These are phyloP conservation scores for Sarocladium brachiariae DNA, from an alignment of 2,329 filamentous ascomycete species.

Conservation along the genomic window DNA sequence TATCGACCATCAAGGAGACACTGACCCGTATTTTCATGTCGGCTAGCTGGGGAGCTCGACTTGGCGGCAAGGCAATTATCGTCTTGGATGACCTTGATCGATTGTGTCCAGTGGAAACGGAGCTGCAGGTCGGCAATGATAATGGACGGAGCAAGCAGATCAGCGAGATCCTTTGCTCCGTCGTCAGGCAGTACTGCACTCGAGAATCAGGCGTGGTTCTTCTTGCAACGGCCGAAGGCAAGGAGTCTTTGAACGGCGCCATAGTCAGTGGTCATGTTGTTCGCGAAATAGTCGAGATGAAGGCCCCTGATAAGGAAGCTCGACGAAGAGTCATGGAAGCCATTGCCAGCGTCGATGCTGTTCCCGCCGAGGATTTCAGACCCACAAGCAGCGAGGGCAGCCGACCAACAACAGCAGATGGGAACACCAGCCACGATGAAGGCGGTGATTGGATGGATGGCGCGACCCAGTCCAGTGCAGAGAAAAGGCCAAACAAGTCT, in stretches of 20 bases:
- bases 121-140: conserved; percentile 87
- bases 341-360: conserved; percentile 54
- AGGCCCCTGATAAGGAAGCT: conserved; percentile 88
- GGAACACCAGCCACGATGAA: conserved; percentile 43
- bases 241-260: conserved; percentile 85
- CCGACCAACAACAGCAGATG: conserved; percentile 50
- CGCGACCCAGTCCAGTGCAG: conserved; percentile 48
- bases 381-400: conserved; percentile 37
- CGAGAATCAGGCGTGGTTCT: conserved; percentile 76
- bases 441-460: conserved; percentile 68
- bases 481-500: conserved; percentile 24
- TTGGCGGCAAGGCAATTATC: conserved; percentile 77
- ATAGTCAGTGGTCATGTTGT: conserved; percentile 89
- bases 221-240: conserved; percentile 84
- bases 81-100: conserved; percentile 91
- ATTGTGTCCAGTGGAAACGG: conserved; percentile 87
- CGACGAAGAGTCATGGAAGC: conserved; percentile 77
- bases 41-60: conserved; percentile 83
- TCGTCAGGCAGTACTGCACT: conserved; percentile 78
- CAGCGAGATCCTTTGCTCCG: conserved; percentile 78
- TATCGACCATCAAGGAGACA: conserved; percentile 86
- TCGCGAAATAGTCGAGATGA: conserved; percentile 81
- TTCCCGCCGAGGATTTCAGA: conserved; percentile 26
- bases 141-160: conserved; percentile 89
- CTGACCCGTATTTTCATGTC: conserved; percentile 77